Conservation (phyloP, 495 filamentous ascomycete genomes). For the Aspergillus nidulans region DNA sequence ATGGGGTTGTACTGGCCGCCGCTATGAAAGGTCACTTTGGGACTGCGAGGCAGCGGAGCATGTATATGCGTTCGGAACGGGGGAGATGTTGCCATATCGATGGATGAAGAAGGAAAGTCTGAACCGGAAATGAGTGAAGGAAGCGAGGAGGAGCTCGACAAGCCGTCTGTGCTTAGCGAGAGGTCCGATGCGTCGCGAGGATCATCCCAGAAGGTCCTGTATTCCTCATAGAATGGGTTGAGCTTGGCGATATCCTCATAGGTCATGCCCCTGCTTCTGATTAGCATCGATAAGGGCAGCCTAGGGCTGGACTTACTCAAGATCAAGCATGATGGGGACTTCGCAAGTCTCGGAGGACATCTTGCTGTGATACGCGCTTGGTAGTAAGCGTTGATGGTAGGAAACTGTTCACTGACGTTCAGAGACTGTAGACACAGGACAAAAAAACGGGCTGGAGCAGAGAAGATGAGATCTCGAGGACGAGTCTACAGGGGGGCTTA, state of each 20-base stretch:
- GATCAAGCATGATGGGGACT: conserved; percentile 14
- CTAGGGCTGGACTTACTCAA: conserved; percentile 14
- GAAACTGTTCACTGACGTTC: neutral
- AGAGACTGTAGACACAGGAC: neutral
- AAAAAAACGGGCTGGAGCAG: neutral
- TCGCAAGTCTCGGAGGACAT: conserved; percentile 7
- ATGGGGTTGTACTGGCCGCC: conserved; percentile 7
- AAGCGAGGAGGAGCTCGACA: conserved; percentile 10
- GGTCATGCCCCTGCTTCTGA: conserved; percentile 13
- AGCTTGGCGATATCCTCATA: conserved; percentile 30
- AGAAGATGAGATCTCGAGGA: neutral
- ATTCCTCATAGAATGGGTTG: conserved; percentile 31
- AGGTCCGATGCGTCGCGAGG: neutral
- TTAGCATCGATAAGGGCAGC: conserved; percentile 10
- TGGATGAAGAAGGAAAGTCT: neutral
- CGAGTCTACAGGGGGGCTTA: neutral
- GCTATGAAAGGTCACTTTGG: neutral
- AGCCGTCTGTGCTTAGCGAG: conserved; percentile 3
- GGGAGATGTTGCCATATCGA: conserved; percentile 4
- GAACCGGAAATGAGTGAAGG: conserved; percentile 2
- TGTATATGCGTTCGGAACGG: neutral
- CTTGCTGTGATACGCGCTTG: neutral
- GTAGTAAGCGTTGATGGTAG: neutral
- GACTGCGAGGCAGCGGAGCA: neutral
- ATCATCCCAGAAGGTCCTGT: conserved; percentile 17